Base-by-base conservation (phyloP, 805 yeast species). In the Sporopachydermia lactativora region DNA sequence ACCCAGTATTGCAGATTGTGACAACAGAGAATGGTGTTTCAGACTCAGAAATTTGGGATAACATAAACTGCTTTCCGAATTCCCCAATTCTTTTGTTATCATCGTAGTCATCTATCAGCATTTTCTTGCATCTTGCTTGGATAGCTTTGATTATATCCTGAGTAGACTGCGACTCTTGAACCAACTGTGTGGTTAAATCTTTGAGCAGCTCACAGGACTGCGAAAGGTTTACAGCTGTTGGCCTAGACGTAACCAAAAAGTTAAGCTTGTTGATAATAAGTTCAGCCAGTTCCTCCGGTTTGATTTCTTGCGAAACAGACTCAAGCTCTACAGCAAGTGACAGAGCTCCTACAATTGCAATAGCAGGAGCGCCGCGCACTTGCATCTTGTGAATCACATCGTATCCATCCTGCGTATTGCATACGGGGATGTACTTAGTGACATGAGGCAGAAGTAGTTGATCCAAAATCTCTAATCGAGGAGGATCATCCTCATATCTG, bases 321-420 rank as follows among this genome's bases (percentile, higher is more conserved):
- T 59, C 60, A 3, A 74, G 59, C 48, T 89, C 96, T n/a, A 81
- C 75, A 2, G 83, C 78, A 3, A 89, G 71, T 2, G 95, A 73
- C 44, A 88, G 69, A 1, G 86, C 77, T 3, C 95, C 97, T 2
- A 89, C 96, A 43, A 89, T 83, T 46, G 96, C 96, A 54, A 89
- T 89, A 1, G 97, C 97, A 0, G 98, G 98, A 0, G 98, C 98
- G 34, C 98, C 98, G 56, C 98, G 70, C 3, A 94, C 96, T 52
- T 83, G 86, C 98, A 89, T 89, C 43, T 68, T 68, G 53, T 76
- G 78, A 57, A 89, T 89, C n/a, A 82, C 94, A 15, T 69, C 67
- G 59, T 63, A 84, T 3, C 94, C 96, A 55, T 80, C 86, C 38
- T 77, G 77, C 39, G 83, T 75, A 14, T 74, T 62, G 34, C 62